Percentiles rank a stretch among this genome's conserved stretches.
Conservation (phyloP, 345 rosid species). For the Zanthoxylum bungeanum region DNA sequence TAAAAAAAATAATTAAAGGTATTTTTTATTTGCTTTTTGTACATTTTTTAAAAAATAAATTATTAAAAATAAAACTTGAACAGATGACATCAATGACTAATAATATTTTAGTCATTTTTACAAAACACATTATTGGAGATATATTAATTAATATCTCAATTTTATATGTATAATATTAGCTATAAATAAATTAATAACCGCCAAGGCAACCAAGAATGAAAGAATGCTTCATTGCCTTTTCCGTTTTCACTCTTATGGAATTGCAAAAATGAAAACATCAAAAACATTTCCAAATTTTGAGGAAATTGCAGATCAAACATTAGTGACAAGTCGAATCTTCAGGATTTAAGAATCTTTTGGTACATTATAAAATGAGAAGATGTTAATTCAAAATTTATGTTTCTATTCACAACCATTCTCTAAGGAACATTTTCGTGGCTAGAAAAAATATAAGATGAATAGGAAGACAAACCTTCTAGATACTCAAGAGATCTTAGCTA, state of each 20-base stretch:
- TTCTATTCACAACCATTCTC: constrained; percentile 31
- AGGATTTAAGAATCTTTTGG: background rate
- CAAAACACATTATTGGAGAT: background rate
- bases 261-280: background rate
- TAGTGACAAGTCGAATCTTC: background rate
- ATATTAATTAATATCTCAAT: too few relatives aligned
- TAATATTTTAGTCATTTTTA: background rate
- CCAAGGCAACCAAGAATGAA: too few relatives aligned
- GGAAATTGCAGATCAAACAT: background rate
- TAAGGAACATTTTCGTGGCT: background rate
- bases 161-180: too few relatives aligned
- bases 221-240: background rate
- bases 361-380: constrained; percentile 7
- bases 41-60: too few relatives aligned
- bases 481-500: constrained; percentile 12
- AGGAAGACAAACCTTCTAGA: constrained; percentile 4
- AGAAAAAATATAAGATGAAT: background rate
- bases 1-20: background rate
- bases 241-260: background rate
- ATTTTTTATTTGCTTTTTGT: background rate
- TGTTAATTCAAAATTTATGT: constrained; percentile 8
- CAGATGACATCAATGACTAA: background rate
- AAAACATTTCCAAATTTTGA: background rate
- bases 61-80: too few relatives aligned
- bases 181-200: too few relatives aligned